A percentile compares a stretch with the other conserved stretches of the same genome.
phyloP scores from a whole-genome alignment of 495 filamentous ascomycete genomes.

The Hypoxylon trugodes region DNA sequence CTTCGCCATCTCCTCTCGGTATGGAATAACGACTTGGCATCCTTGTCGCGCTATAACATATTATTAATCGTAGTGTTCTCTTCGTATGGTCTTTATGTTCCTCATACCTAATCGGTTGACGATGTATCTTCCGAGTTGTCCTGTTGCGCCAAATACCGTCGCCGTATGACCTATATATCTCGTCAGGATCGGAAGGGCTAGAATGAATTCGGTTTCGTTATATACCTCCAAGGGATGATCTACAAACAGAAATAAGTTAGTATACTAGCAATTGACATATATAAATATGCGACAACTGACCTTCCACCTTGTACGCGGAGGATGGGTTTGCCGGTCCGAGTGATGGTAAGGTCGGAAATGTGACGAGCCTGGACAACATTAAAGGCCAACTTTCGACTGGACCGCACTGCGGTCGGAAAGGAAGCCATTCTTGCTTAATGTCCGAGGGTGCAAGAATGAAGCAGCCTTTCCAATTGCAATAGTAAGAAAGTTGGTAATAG shows the following conservation, averaged over 20 bases:
- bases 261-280: constrained; percentile 18
- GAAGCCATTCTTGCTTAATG: constrained; percentile 55
- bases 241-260: constrained; percentile 47
- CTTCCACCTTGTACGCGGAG: constrained; percentile 83
- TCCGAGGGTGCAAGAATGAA: constrained; percentile 47
- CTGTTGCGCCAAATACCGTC: constrained; percentile 97
- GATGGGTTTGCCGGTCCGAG: constrained; percentile 87
- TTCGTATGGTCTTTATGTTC: constrained; percentile 7
- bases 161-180: constrained; percentile 80
- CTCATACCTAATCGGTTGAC: constrained; percentile 89
- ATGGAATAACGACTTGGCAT: constrained; percentile 93
- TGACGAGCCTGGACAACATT: constrained; percentile 39
- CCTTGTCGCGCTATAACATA: constrained; percentile 78
- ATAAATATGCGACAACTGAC: constrained; percentile 57
- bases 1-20: constrained; percentile 96
- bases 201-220: constrained; percentile 37
- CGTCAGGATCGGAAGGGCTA: constrained; percentile 43
- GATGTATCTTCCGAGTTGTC: constrained; percentile 95
- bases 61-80: constrained; percentile 20
- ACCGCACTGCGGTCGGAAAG: constrained; percentile 58
- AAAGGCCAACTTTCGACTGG: constrained; percentile 47
- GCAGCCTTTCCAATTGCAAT: constrained; percentile 43
- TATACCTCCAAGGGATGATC: constrained; percentile 85
- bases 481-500: constrained; percentile 24
- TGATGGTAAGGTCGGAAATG: constrained; percentile 83